Evolutionary conservation across 441 rosid species (phyloP), one percentile per base, ranked within the genome.

Genomic region (Pelargonium cotyledonis): DNA sequence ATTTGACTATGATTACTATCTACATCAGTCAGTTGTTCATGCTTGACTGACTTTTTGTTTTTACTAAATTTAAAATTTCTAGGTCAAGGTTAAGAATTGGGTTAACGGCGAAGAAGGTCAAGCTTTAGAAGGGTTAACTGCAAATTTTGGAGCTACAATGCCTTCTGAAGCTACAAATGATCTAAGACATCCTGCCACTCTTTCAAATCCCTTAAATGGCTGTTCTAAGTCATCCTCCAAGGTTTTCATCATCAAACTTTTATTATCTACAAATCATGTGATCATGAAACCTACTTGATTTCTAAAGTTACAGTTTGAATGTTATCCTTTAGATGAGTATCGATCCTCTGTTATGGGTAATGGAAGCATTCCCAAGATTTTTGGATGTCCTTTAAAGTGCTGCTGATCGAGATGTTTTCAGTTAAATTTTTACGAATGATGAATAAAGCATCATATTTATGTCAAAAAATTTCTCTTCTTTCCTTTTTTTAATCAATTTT

Each of bases 11-110:
- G 61, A 55, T 55, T 55, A 19, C 61, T 55, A 16, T 55, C 16
- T 55, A 55, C 61, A 55, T 55, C 18, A 15, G 23, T 18, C 18
- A 55, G 19, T 51, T 64, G 49, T 63, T 74, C 46, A 6, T 65
- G 62, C 31, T 70, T 62, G 15, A 58, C 9, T 29, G 53, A 15
- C 10, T 66, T 10, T 4, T 12, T 71, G 71, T 57, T 12, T 65
- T 47, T 21, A 19, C 18, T 47, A 44, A 66, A 55, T 49, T 70
- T 2, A 19, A 58, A 49, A 53, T 57, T 66, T 73, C 51, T 75
- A 94, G 99, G 96, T 85, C 62, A 94, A 86, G 80, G 91, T 91
- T 29, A 81, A 86, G 84, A 86, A 70, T 46, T 95, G 96, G 99
- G 80, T 82, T 53, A 66, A 91, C 57, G 89, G 93, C n/a, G 75